Evolutionary conservation across 1,284 basidiomycete genomes (phyloP).

Genomic region (Ceratobasidium papillatum): DNA sequence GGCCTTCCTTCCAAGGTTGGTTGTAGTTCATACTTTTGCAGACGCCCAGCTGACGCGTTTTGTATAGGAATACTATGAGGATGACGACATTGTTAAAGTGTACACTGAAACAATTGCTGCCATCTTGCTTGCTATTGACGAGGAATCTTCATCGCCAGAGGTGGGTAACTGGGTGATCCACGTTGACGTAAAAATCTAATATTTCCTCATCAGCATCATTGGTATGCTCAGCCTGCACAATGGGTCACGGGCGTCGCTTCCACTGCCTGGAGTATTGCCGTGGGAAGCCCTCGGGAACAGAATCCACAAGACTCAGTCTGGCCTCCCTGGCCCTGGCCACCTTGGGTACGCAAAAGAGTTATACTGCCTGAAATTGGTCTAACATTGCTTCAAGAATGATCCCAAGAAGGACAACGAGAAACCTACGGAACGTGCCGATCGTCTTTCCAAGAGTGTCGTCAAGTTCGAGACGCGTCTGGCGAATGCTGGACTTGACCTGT

Average conservation of each 20-base stretch:
- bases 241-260: constrained; percentile 59
- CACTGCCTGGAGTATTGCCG: constrained; percentile 15
- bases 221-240: constrained; percentile 47
- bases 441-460: constrained; percentile 78
- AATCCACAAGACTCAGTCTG: constrained; percentile 39
- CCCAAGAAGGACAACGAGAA: constrained; percentile 54
- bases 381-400: constrained; percentile 52
- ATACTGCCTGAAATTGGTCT: neutral
- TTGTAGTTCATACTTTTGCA: neutral
- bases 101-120: constrained; percentile 78
- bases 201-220: neutral
- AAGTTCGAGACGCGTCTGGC: constrained; percentile 85
- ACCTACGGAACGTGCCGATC: constrained; percentile 60
- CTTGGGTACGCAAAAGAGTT: constrained; percentile 65
- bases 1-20: constrained; percentile 88
- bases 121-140: constrained; percentile 70
- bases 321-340: constrained; percentile 87
- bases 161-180: neutral
- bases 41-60: neutral
- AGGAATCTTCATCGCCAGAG: constrained; percentile 46
- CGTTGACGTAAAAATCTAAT: neutral
- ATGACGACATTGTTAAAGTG: constrained; percentile 71
- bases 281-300: constrained; percentile 10
- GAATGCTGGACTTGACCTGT: constrained; percentile 81
- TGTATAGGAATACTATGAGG: constrained; percentile 87